Evolutionary conservation across 2,329 filamentous ascomycete genomes (phyloP).

Genomic region (Colletotrichum cordylinicola): DNA sequence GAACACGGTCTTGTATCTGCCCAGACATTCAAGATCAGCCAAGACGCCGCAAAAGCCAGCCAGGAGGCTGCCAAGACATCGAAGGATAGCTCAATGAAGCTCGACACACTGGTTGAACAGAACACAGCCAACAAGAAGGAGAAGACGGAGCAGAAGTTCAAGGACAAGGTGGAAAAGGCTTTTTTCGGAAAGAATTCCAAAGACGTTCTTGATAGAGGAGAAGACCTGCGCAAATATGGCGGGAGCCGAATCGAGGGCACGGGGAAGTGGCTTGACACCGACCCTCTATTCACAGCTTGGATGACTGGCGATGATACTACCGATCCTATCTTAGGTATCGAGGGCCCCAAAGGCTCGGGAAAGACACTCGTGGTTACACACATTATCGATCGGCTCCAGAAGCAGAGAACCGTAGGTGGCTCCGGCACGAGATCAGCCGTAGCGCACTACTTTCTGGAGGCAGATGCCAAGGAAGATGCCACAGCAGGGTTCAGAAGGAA

Average conservation of each 20-base stretch:
- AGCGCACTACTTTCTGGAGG: background rate
- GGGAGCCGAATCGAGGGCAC: background rate
- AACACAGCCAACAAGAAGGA: constrained; percentile 30
- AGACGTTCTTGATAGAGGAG: background rate
- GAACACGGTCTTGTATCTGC: constrained; percentile 36
- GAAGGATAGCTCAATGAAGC: background rate
- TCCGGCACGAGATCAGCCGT: background rate
- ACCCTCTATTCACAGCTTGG: background rate
- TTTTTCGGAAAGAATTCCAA: background rate
- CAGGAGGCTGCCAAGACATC: background rate
- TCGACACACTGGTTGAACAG: background rate
- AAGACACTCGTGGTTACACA: background rate
- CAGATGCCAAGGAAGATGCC: background rate
- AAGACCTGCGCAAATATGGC: background rate
- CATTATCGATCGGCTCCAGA: background rate
- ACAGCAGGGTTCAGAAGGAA: background rate
- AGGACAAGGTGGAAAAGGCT: background rate
- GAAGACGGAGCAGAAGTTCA: constrained; percentile 31
- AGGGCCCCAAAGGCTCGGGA: background rate
- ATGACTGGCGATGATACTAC: background rate
- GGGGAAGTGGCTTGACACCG: background rate
- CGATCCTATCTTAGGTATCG: background rate
- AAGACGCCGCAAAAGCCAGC: constrained; percentile 28
- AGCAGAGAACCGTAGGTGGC: background rate
- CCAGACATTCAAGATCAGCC: constrained; percentile 37